Conservation (phyloP, 192 early-diverging fungal genomes). For the Coemansia umbellata region DNA sequence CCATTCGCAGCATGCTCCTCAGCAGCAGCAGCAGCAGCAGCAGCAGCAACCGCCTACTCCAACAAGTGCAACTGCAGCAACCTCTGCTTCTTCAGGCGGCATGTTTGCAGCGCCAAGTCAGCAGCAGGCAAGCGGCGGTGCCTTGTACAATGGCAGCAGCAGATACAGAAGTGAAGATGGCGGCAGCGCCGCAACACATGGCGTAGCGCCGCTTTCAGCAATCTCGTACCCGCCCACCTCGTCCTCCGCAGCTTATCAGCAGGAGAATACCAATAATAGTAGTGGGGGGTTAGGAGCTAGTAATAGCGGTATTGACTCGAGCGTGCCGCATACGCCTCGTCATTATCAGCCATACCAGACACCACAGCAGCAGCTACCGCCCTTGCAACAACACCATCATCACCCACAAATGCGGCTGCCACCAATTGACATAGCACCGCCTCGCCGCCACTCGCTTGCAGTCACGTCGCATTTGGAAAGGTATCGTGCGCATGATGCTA, state of each 20-base stretch:
- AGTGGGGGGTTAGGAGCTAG: too few relatives aligned
- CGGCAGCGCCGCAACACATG: not conserved
- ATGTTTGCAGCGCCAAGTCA: not conserved
- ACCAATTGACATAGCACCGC: slow-evolving; percentile 39
- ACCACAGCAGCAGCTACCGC: not conserved
- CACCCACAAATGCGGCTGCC: slow-evolving; percentile 30
- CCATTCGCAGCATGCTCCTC: not conserved
- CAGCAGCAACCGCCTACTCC: not conserved
- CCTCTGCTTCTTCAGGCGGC: slow-evolving; percentile 5
- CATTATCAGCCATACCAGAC: not conserved
- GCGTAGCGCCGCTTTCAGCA: not conserved
- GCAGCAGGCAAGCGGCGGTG: too few relatives aligned
- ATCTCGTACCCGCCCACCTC: not conserved
- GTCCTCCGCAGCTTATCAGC: too few relatives aligned
- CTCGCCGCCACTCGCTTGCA: slow-evolving; percentile 49
- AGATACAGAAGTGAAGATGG: slow-evolving; percentile 1
- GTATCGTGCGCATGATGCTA: slow-evolving; percentile 28
- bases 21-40: too few relatives aligned
- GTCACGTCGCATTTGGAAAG: slow-evolving; percentile 50
- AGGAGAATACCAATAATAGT: too few relatives aligned
- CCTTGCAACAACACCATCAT: not conserved
- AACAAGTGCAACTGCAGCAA: slow-evolving; percentile 9
- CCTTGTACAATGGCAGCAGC: too few relatives aligned
- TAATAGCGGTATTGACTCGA: too few relatives aligned
- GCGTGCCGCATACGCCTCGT: not conserved